Conservation (phyloP, 805 yeast species). For the Tetrapisispora iriomotensis region DNA sequence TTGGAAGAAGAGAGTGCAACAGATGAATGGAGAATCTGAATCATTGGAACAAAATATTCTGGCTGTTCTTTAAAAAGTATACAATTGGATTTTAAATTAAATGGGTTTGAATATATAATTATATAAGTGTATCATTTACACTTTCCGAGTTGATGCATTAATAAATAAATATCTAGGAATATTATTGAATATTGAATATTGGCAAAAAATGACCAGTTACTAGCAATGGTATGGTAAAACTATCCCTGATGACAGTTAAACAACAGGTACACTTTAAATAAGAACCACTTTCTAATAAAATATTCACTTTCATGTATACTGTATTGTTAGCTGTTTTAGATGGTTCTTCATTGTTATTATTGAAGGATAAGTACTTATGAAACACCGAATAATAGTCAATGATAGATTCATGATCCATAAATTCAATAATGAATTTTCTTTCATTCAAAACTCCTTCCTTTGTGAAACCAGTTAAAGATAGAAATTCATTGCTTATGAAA, state of each 20-base stretch:
- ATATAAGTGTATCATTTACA: background rate
- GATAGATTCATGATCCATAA: conserved; percentile 73
- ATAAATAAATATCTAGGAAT: background rate
- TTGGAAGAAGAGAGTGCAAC: conserved; percentile 20
- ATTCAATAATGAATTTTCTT: conserved; percentile 62
- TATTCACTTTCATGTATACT: conserved; percentile 30
- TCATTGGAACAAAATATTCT: conserved; percentile 23
- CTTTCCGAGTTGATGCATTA: background rate
- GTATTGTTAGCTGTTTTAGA: conserved; percentile 9
- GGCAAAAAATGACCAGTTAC: conserved; percentile 77
- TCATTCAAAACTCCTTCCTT: conserved; percentile 47
- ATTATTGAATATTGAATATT: conserved; percentile 29
- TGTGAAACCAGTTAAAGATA: conserved; percentile 57
- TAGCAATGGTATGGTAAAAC: conserved; percentile 76
- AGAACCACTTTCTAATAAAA: conserved; percentile 30
- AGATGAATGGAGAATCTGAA: conserved; percentile 8
- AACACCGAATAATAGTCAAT: conserved; percentile 63
- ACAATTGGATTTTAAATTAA: too few relatives aligned
- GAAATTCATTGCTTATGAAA: conserved; percentile 65
- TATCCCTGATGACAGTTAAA: conserved; percentile 79
- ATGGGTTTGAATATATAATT: conserved; percentile 1
- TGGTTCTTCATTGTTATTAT: conserved; percentile 6
- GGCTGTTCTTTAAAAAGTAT: conserved; percentile 15
- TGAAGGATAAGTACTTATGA: conserved; percentile 53
- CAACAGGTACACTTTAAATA: conserved; percentile 61